Evolutionary conservation across 2,329 filamentous ascomycete genomes (phyloP).

Genomic region (Sclerotinia spermophila): DNA sequence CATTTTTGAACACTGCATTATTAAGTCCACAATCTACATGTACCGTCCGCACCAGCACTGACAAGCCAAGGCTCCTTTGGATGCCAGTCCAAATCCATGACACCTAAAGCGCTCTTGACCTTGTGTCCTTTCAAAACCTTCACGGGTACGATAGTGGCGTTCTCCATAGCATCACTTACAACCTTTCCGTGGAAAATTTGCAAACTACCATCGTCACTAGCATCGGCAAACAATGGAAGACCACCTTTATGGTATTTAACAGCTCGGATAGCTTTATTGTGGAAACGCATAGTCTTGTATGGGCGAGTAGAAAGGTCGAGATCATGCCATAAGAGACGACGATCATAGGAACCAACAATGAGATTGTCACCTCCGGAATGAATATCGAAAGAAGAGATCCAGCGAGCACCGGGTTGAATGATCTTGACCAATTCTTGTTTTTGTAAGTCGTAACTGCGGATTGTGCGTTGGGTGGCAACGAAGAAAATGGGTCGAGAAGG

Average conservation of each 20-base stretch:
- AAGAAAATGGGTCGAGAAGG: constrained; percentile 91
- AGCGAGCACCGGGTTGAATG: constrained; percentile 85
- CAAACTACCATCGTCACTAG: constrained; percentile 87
- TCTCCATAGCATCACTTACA: constrained; percentile 90
- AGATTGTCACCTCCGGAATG: constrained; percentile 92
- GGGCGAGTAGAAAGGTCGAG: constrained; percentile 85
- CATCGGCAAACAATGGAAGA: constrained; percentile 86
- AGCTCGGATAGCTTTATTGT: constrained; percentile 83
- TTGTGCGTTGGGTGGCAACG: constrained; percentile 88
- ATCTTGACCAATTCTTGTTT: constrained; percentile 90
- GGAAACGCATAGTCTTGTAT: constrained; percentile 96
- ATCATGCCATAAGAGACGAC: constrained; percentile 93
- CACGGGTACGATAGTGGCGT: constrained; percentile 91
- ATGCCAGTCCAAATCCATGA: constrained; percentile 96
- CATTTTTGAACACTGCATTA: constrained; percentile 10
- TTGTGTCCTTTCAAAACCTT: constrained; percentile 92
- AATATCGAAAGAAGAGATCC: constrained; percentile 92
- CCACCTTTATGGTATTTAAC: constrained; percentile 81
- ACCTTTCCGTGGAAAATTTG: constrained; percentile 98
- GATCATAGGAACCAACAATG: constrained; percentile 91
- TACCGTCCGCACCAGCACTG: constrained; percentile 91
- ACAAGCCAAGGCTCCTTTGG: constrained; percentile 90
- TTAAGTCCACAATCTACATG: constrained; percentile 81
- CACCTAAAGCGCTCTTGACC: constrained; percentile 79
- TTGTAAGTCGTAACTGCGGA: constrained; percentile 90